Base-by-base conservation (phyloP, 345 rosid genomes). In the Populus simonii region DNA sequence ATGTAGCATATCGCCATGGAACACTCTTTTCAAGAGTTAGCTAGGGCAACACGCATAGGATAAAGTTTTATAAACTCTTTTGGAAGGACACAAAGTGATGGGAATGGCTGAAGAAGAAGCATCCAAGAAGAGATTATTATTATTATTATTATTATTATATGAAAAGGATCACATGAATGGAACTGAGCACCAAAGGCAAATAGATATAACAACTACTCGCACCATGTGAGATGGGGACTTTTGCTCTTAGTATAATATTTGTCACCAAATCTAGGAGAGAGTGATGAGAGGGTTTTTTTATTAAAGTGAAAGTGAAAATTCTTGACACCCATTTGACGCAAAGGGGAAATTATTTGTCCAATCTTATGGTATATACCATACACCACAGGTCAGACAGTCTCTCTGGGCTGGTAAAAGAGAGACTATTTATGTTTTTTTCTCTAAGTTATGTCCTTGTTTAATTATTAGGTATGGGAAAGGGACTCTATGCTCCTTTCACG, bases 121-220 rank as follows among this genome's bases (percentile, higher is more conserved):
- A 36, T 63, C 76, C 80, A 72, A 72, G 70, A 78, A 53, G 67
- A 38, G 41, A 23, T 35, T 6, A 63, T 33, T 33, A 33, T 33
- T 33, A 18, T 25, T 33, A 18, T 25, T 41, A 25, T 27, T 20
- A 6, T n/a, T 51, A 51, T 10, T 25, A 38, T 5, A 62, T 41
- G 49, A 71, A 61, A 68, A 67, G 11, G 33, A 25, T 5, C 33
- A 59, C n/a, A 71, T 70, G 85, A 82, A 66, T 59, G 83, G 15
- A 80, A 79, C 82, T 6, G 35, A 1, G 73, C 41, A 85, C 84
- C 68, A 78, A n/a, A 25, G n/a, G 66, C 61, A 80, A 80, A 73
- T 78, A 16, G 88, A 85, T 33, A 36, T 74, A 39, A 13, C 84
- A 83, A 71, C 88, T 29, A 51, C 82, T 68, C 45, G 68, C 73